Evolutionary conservation across 2,329 filamentous ascomycete species (phyloP).

Genomic region (Gliomastix tumulicola): DNA sequence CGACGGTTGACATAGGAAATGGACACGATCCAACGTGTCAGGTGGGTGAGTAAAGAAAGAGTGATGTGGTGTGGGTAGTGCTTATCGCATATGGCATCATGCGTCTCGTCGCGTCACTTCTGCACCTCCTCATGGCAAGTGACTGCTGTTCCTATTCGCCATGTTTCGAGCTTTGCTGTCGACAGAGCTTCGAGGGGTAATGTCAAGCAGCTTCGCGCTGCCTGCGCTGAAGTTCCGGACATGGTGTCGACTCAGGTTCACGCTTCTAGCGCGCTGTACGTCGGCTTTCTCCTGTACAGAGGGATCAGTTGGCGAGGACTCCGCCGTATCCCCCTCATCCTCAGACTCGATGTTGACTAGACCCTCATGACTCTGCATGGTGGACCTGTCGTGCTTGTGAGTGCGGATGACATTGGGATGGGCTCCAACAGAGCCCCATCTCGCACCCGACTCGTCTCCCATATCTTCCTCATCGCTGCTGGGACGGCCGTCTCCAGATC

Average conservation of each 20-base stretch:
- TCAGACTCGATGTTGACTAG: constrained; percentile 34
- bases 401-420: constrained; percentile 55
- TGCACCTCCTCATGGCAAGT: too few relatives aligned
- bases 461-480: constrained; percentile 54
- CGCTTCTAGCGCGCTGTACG: constrained; percentile 60
- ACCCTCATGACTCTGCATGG: constrained; percentile 46
- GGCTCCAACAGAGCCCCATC: constrained; percentile 44
- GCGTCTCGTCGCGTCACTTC: too few relatives aligned
- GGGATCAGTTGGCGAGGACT: constrained; percentile 17
- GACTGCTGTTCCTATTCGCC: too few relatives aligned
- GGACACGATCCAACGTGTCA: too few relatives aligned
- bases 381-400: constrained; percentile 29
- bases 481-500: constrained; percentile 42
- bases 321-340: constrained; percentile 20
- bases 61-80: too few relatives aligned
- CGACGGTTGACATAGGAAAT: too few relatives aligned
- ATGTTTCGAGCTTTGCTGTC: background rate
- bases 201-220: constrained; percentile 67
- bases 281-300: constrained; percentile 26
- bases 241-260: constrained; percentile 59
- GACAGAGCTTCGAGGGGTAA: constrained; percentile 47
- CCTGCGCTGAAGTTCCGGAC: constrained; percentile 69
- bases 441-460: constrained; percentile 33
- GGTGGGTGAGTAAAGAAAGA: too few relatives aligned
- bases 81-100: too few relatives aligned